Base-by-base conservation (phyloP, 2,329 filamentous ascomycete genomes). In the Colletotrichum musae region DNA sequence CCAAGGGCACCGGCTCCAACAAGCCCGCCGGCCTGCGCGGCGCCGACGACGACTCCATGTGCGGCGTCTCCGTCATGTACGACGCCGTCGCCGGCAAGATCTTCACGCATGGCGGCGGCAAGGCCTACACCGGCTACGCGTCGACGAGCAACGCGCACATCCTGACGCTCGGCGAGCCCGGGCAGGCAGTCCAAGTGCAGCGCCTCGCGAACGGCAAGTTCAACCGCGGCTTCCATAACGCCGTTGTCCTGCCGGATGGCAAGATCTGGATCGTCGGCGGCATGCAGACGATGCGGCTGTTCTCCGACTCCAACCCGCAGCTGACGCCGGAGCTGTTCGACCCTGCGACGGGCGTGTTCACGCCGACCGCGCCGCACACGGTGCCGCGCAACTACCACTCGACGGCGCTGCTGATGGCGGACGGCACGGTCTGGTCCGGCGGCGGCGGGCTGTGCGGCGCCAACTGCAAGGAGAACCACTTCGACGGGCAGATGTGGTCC, bases 11-110 rank as follows among this genome's bases (percentile, higher is more conserved):
- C 24, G 87, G 87, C 1, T 73, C 74, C 13, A 74, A 80, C 18
- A 71, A 73, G 4, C 68, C 73, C 5, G 86, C 86, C 1, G 87
- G 87, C 0, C 65, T 9, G 77, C 83, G 87, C 10, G 77, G 86
- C 5, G 77, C 75, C 15, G 79, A 80, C 10, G 81, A 83, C 28
- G 75, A 80, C 9, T 81, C 86, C 0, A 90, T 90, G 88, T 84
- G 81, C 62, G 88, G 87, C 7, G 85, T 83, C 54, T 82, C 84
- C 2, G 82, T 87, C 70, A 89, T 90, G 87, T 89, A 85, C 71
- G 87, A 90, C 72, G 86, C 87, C n/a, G 84, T 87, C 58, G 81
- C 82, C 0, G 87, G 88, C 24, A 87, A 88, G 74, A 88, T 89
- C 26, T 77, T 89, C 3, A 83, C 85, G 48, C 60, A 82, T n/a